A percentile compares a stretch with the other conserved stretches of the same genome.
Evolutionary conservation across 2,329 filamentous ascomycete species (phyloP).

Genomic region (Aspergillus sergii): DNA sequence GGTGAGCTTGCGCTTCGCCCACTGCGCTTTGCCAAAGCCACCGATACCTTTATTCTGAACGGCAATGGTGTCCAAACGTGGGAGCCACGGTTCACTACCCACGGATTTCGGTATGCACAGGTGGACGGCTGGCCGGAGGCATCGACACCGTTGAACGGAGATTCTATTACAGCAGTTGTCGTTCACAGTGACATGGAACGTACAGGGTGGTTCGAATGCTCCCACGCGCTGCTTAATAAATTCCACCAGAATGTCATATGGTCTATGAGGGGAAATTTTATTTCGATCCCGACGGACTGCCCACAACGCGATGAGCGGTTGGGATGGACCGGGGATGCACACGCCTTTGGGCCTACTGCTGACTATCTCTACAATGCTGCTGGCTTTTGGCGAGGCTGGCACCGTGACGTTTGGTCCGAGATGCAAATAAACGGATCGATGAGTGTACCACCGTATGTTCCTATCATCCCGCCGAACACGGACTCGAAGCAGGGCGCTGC

Average conservation of each 20-base stretch:
- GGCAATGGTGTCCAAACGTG: constrained; percentile 34
- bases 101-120: constrained; percentile 55
- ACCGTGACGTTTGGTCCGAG: constrained; percentile 48
- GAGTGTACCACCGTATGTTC: constrained; percentile 22
- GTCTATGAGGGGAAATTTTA: constrained; percentile 62
- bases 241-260: constrained; percentile 59
- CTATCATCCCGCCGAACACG: constrained; percentile 30
- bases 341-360: constrained; percentile 46
- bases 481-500: constrained; percentile 13
- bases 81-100: constrained; percentile 55
- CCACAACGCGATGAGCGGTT: constrained; percentile 59
- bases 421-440: constrained; percentile 20
- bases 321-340: constrained; percentile 57
- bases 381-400: constrained; percentile 55
- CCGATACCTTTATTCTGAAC: constrained; percentile 13
- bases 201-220: constrained; percentile 55
- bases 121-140: constrained; percentile 47
- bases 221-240: constrained; percentile 51
- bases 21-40: constrained; percentile 28
- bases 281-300: constrained; percentile 61
- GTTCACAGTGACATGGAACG: constrained; percentile 55
- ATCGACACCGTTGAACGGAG: constrained; percentile 12
- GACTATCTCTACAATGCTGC: constrained; percentile 57
- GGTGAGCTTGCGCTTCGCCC: constrained; percentile 36
- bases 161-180: constrained; percentile 38